Conservation (phyloP, 768 basidiomycete species). For the Suillus fuscotomentosus region DNA sequence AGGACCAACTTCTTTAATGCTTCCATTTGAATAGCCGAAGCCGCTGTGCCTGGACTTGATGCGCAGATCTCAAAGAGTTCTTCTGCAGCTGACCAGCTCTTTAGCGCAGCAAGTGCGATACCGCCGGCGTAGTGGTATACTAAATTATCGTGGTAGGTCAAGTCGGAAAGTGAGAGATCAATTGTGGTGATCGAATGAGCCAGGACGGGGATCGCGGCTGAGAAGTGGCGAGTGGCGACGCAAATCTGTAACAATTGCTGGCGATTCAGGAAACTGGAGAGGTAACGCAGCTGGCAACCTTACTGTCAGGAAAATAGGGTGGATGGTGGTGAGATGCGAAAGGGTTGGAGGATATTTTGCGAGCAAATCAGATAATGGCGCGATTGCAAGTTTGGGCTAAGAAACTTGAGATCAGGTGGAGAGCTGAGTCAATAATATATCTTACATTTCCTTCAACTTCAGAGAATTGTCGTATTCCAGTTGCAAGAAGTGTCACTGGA, state of each 20-base stretch:
- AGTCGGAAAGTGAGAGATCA: constrained; percentile 56
- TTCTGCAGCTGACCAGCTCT: constrained; percentile 66
- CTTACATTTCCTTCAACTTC: constrained; percentile 51
- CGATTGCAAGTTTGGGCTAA: constrained; percentile 48
- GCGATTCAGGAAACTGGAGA: neutral
- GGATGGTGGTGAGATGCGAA: constrained; percentile 66
- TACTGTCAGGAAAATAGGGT: constrained; percentile 66
- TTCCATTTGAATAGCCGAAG: constrained; percentile 76
- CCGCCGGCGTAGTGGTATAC: constrained; percentile 86
- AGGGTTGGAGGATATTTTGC: constrained; percentile 57
- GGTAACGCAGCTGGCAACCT: constrained; percentile 17
- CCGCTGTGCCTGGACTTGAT: constrained; percentile 54
- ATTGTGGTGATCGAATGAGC: constrained; percentile 62
- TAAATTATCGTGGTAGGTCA: constrained; percentile 77
- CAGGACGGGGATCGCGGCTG: constrained; percentile 61
- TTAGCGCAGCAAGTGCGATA: constrained; percentile 59
- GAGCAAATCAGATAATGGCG: constrained; percentile 59
- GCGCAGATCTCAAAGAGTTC: constrained; percentile 82
- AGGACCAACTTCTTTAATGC: constrained; percentile 82
- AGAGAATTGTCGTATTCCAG: constrained; percentile 55
- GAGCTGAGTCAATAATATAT: neutral
- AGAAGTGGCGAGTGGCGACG: constrained; percentile 50
- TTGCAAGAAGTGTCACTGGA: constrained; percentile 66
- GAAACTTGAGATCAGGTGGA: constrained; percentile 19
- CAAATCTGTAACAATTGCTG: constrained; percentile 46